Evolutionary conservation across 306 rosid genomes (phyloP), one percentile per base, ranked within the genome.

Genomic region (Erythrophleum fordii): DNA sequence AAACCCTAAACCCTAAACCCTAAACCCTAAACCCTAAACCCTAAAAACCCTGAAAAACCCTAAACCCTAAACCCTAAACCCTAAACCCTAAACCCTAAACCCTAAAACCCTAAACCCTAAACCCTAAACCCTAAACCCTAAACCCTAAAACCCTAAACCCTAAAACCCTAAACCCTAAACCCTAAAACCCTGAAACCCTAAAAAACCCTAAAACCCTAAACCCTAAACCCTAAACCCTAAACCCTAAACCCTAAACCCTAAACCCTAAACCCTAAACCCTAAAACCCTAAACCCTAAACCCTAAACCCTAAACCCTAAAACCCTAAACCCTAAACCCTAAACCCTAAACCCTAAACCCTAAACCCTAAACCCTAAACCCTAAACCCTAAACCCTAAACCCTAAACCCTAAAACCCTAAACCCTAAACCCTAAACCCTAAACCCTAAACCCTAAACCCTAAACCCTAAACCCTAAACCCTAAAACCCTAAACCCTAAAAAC

Each of bases 81-180:
- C 69, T 35, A 72, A 58, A 58, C 79, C 79, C 53, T 56, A 75
- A 58, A 58, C 69, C 79, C 56, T 37, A 75, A 75, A 58, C 79
- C 79, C 56, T 56, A n/a, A 75, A 75, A 75, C 79, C 79, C 56
- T 52, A 75, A 70, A 48, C 75, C 75, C 13, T 34, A 70, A 70
- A 22, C 55, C 75, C 16, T 11, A 75, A 75, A n/a, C 79, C 79
- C 10, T 11, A 75, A 75, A 11, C 79, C 79, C 52, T 34, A 75
- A 75, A 35, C 79, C 68, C 37, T 34, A n/a, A 75, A 75, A 31
- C 79, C 79, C 79, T 75, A 75, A 75, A 75, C 79, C 79, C 69
- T 56, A n/a, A 75, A 75, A 35, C 79, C 79, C 69, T 56, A 75
- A 75, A 58, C 79, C 69, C 69, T 20, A 56, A 76, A 61, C 70